Conservation (phyloP, 495 filamentous ascomycete genomes). For the Cairneyella variabilis region DNA sequence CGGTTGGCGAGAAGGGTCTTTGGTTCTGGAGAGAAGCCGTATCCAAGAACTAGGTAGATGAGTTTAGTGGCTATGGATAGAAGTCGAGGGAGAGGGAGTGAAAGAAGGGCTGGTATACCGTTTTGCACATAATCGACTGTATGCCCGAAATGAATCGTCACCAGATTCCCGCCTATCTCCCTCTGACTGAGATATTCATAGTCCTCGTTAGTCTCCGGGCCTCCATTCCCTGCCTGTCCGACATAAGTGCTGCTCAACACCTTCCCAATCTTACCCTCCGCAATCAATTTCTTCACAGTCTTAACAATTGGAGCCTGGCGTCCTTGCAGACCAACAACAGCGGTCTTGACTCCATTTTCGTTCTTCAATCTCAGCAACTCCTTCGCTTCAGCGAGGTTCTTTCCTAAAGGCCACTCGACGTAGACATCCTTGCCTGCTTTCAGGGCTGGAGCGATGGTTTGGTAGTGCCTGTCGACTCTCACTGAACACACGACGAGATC, state of each 20-base stretch:
- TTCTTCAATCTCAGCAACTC: slow-evolving; percentile 39
- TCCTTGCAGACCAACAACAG: slow-evolving; percentile 50
- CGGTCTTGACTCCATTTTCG: slow-evolving; percentile 35
- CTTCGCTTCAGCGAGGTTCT: slow-evolving; percentile 31
- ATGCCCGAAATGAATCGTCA: slow-evolving; percentile 52
- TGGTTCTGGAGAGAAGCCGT: slow-evolving; percentile 33
- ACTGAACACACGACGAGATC: slow-evolving; percentile 56
- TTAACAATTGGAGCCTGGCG: slow-evolving; percentile 36
- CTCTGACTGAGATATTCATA: slow-evolving; percentile 42
- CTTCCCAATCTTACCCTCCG: slow-evolving; percentile 46
- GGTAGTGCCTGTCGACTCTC: slow-evolving; percentile 50
- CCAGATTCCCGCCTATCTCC: slow-evolving; percentile 44
- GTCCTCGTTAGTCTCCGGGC: slow-evolving; percentile 28
- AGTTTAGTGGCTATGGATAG: slow-evolving; percentile 34
- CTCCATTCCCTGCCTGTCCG: slow-evolving; percentile 32
- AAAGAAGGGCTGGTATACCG: neutral
- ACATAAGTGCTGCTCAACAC: slow-evolving; percentile 48
- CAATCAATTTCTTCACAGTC: slow-evolving; percentile 44
- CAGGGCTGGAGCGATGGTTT: slow-evolving; percentile 40
- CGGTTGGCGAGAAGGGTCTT: slow-evolving; percentile 37
- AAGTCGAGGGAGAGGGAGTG: neutral
- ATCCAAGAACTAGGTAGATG: slow-evolving; percentile 41
- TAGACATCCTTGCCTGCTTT: slow-evolving; percentile 54
- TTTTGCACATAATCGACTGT: slow-evolving; percentile 29
- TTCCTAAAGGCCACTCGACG: slow-evolving; percentile 55